Base-by-base conservation (phyloP, 2,329 filamentous ascomycete genomes). In the Cercospora berteroae region DNA sequence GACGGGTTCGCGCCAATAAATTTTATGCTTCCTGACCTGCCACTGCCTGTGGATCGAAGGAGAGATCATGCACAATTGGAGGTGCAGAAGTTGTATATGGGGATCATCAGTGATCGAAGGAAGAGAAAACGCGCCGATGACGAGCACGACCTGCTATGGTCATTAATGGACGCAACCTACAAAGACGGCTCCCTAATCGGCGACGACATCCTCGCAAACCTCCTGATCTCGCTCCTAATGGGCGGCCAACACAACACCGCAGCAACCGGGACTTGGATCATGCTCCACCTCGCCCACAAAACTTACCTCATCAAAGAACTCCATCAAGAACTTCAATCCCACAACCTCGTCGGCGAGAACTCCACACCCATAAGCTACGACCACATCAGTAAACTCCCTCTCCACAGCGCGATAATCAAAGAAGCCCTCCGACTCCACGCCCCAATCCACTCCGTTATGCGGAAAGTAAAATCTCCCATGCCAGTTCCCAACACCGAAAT, bases 171-270 rank as follows among this genome's bases (percentile, higher is more conserved):
- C 73, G 92, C 89, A 74, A 86, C 83, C 27, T 96, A 96, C 86
- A 96, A 96, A 83, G 88, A 94, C 73, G 93, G 92, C 72, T 88
- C 83, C 42, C 84, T 84, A 6, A 85, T 96, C n/a, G 90, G 93
- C n/a, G 92, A 96, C 76, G 85, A 90, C 75, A 92, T 96, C 79
- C 87, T 96, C 67, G 93, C 93, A 25, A 90, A 95, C 81, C 94
- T 96, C 87, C 94, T 96, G 91, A 96, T 96, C 79, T 92, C 92
- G 9, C 85, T 96, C 25, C 87, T 96, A 68, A 95, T 96, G 92
- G 93, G 92, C 67, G 93, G 93, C 65, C 93, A 96, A 78, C 93
- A 96, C 82, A 94, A 91, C 2, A 94, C 92, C 1, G 92, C 92
- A 4, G 93, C 92, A n/a, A 94, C 91, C 52, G 89, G 88, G 74